Base-by-base conservation (phyloP, 2,329 filamentous ascomycete species). In the Aureobasidium musti region DNA sequence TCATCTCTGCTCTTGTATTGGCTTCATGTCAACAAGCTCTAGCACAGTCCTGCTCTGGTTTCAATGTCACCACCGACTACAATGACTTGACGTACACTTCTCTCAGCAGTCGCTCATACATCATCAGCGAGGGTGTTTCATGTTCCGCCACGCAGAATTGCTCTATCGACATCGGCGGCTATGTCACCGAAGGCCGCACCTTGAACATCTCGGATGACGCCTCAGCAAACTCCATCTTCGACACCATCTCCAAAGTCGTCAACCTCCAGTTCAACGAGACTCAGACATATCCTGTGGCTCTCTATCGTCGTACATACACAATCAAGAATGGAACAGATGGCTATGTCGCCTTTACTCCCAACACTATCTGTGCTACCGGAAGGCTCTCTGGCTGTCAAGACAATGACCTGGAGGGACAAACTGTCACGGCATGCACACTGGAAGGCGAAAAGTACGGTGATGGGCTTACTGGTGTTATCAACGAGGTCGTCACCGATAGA, bases 21-120 rank as follows among this genome's bases (percentile, higher is more conserved):
- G 21, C 23, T 28, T 41, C 13, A 3, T 5, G n/a, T 28, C 53
- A 56, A 11, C 53, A 56, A 56, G 53, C 23, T 19, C 3, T 28
- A 28, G 53, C 53, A 41, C 21, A 26, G 21, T 56, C 53, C 53
- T 56, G 53, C 23, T 56, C 53, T 26, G 33, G n/a, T 3, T 56
- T 26, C 14, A 28, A 35, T 1, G 13, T 28, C 21, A 56, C 53
- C 13, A 41, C n/a, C 35, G 11, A 11, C 6, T 11, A 28, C 3
- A 4, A 13, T 5, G 33, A 39, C 8, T 5, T 17, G 5, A 56
- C 21, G 6, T 41, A 41, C n/a, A 56, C 21, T 10, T 39, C 35
- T 6, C n/a, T 35, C 10, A 28, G 53, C 5, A 26, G 35, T 23
- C 33, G 35, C 13, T 35, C 30, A 1, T 41, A 41, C 21, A 28